phyloP scores from a whole-genome alignment of 345 rosid species.

The Citrus unshiu region DNA sequence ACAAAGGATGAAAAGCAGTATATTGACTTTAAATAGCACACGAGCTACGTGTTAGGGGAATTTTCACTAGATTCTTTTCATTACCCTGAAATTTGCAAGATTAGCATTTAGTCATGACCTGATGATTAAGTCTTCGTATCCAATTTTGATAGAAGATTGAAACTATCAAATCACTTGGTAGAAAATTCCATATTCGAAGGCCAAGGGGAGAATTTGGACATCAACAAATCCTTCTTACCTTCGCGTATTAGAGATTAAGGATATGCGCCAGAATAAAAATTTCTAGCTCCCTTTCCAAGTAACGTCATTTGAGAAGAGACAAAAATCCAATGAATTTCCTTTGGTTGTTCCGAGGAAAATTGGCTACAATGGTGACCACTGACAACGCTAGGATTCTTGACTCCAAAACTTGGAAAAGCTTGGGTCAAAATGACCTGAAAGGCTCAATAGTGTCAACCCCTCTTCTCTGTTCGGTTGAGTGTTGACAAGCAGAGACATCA shows the following conservation, averaged over 20 bases:
- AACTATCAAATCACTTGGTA: background rate
- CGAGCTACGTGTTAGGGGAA: background rate
- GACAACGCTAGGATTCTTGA: background rate
- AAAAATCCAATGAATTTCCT: background rate
- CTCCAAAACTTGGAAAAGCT: background rate
- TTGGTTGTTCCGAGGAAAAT: background rate
- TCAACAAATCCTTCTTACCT: background rate
- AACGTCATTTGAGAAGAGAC: too few species aligned
- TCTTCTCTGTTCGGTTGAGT: background rate
- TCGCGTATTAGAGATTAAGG: background rate
- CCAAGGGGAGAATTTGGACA: background rate
- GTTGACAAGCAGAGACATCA: background rate
- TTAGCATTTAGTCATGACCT: too few species aligned
- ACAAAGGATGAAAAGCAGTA: background rate
- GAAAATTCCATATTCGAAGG: background rate
- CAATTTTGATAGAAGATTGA: background rate
- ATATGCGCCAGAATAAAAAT: background rate
- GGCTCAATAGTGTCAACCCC: background rate
- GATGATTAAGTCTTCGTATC: background rate
- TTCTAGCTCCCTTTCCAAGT: background rate
- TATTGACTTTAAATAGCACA: background rate
- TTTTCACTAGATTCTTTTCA: background rate
- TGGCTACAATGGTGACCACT: background rate
- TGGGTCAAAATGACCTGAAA: background rate
- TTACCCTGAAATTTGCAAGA: too few species aligned